phyloP scores from a whole-genome alignment of 192 early-diverging fungal genomes.

The Spizellomyces sp. region DNA sequence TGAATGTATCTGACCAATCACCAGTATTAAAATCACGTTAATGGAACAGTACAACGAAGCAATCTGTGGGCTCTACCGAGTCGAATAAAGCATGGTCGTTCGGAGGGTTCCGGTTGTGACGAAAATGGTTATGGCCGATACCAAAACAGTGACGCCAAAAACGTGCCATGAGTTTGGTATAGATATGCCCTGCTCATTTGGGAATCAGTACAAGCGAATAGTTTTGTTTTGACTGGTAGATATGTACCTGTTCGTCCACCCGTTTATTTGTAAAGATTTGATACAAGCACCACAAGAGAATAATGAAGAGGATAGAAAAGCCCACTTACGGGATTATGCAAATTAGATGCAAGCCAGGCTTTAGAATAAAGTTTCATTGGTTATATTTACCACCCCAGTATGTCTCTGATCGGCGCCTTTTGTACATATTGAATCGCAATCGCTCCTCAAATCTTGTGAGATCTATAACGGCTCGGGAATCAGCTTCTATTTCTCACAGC shows the following conservation, averaged over 20 bases:
- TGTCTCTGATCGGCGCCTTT: neutral
- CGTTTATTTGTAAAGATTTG: too few relatives aligned
- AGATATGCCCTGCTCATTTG: neutral
- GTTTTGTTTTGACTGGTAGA: too few relatives aligned
- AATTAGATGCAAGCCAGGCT: too few relatives aligned
- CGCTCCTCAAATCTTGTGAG: constrained; percentile 29
- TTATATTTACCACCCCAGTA: constrained; percentile 27
- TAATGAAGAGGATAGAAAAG: too few relatives aligned
- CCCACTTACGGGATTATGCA: too few relatives aligned
- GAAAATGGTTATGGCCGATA: constrained; percentile 20
- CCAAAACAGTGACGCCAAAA: constrained; percentile 9
- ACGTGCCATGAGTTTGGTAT: constrained; percentile 12
- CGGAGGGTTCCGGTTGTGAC: neutral
- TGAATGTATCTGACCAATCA: neutral
- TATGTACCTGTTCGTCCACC: too few relatives aligned
- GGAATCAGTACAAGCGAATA: too few relatives aligned
- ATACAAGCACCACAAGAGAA: too few relatives aligned
- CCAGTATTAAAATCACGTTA: too few relatives aligned
- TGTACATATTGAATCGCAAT: neutral
- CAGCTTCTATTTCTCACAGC: neutral
- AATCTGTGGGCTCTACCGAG: too few relatives aligned
- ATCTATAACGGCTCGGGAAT: constrained; percentile 16
- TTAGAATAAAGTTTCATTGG: neutral
- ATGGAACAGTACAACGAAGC: too few relatives aligned
- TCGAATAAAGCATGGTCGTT: too few relatives aligned